A percentile compares a stretch with the other conserved stretches of the same genome.
phyloP scores from a whole-genome alignment of 2,329 filamentous ascomycete species.

The Colletotrichum navitas region DNA sequence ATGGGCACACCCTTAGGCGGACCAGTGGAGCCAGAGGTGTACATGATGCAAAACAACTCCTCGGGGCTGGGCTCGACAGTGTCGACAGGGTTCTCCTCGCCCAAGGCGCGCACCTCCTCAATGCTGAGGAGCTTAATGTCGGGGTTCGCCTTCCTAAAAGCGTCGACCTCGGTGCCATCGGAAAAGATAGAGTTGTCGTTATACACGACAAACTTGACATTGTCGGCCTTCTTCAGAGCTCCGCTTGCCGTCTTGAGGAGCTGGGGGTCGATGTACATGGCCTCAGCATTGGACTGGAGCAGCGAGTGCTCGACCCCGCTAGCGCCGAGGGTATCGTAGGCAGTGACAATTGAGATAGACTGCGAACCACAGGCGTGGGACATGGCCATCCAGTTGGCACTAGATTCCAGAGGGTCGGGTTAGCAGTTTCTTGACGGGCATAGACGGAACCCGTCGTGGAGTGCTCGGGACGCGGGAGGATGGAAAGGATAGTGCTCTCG shows the following conservation, averaged over 20 bases:
- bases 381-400: conserved; percentile 85
- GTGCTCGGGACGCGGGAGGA: conserved; percentile 15
- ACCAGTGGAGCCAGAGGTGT: conserved; percentile 91
- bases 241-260: conserved; percentile 72
- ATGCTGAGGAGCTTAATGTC: conserved; percentile 66
- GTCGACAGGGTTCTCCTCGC: conserved; percentile 77
- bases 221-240: conserved; percentile 68
- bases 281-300: conserved; percentile 81
- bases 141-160: conserved; percentile 69
- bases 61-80: conserved; percentile 78
- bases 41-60: conserved; percentile 87
- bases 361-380: conserved; percentile 85
- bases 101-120: conserved; percentile 67
- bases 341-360: conserved; percentile 91
- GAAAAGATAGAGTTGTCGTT: conserved; percentile 69
- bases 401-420: conserved; percentile 50
- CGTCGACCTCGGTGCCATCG: conserved; percentile 63
- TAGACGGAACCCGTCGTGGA: neutral
- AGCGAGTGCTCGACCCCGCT: conserved; percentile 89
- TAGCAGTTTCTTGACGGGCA: conserved; percentile 28
- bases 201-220: conserved; percentile 72
- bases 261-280: conserved; percentile 89
- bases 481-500: conserved; percentile 17
- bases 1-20: conserved; percentile 90
- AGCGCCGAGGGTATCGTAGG: conserved; percentile 92